These are phyloP conservation scores for Aspergillaceae sp. DNA, from an alignment of 2,329 filamentous ascomycete genomes.

Conservation along the genomic window DNA sequence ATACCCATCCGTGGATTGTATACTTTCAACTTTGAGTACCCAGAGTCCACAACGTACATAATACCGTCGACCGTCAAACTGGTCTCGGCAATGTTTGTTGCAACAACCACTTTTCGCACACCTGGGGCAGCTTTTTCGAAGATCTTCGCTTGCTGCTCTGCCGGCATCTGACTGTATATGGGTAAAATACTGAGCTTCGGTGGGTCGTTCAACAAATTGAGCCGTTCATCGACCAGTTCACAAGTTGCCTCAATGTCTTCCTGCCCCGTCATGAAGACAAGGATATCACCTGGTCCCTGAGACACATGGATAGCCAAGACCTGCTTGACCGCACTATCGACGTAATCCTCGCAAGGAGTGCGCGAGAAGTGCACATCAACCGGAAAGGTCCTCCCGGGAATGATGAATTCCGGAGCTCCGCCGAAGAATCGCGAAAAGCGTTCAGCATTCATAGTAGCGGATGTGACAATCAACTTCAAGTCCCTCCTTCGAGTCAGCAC, in stretches of 20 bases:
- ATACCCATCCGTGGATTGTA: slow-evolving; percentile 99
- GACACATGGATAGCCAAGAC: slow-evolving; percentile 93
- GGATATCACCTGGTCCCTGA: slow-evolving; percentile 82
- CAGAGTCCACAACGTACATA: slow-evolving; percentile 96
- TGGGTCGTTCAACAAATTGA: slow-evolving; percentile 85
- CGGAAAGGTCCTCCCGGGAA: slow-evolving; percentile 91
- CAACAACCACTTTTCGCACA: slow-evolving; percentile 93
- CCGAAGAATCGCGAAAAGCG: slow-evolving; percentile 94
- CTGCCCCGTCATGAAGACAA: slow-evolving; percentile 99
- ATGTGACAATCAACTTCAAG: slow-evolving; percentile 93
- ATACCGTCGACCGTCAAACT: slow-evolving; percentile 97
- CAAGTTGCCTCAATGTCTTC: slow-evolving; percentile 98
- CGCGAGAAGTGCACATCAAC: slow-evolving; percentile 94
- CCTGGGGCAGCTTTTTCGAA: slow-evolving; percentile 86
- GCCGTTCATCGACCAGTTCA: slow-evolving; percentile 77
- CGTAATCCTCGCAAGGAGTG: slow-evolving; percentile 93
- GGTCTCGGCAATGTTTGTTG: slow-evolving; percentile 97
- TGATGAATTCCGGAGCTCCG: slow-evolving; percentile 90
- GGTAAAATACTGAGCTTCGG: slow-evolving; percentile 90
- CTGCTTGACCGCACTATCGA: slow-evolving; percentile 93
- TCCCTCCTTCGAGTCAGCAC: slow-evolving; percentile 82
- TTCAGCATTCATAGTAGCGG: slow-evolving; percentile 96
- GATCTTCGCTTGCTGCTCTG: slow-evolving; percentile 93
- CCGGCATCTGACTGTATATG: slow-evolving; percentile 99
- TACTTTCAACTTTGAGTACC: slow-evolving; percentile 95